These are phyloP conservation scores for Protomyces inundatus DNA, from an alignment of 1,139 yeast genomes.

Conservation along the genomic window DNA sequence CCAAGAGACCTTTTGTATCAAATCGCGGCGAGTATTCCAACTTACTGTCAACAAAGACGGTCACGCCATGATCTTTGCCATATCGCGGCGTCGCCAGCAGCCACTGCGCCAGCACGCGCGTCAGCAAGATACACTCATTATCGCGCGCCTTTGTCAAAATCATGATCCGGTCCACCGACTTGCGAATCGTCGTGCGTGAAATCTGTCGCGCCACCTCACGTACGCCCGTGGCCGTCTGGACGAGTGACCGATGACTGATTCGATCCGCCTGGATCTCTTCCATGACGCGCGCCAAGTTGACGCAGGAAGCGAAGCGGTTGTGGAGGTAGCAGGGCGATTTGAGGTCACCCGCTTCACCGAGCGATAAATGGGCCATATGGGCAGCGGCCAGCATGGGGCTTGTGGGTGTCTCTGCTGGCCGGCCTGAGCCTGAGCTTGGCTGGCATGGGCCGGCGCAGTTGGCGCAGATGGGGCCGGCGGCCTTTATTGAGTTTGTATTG, in stretches of 20 bases:
- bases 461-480: no score
- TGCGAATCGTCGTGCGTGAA: conserved; percentile 64
- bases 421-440: neutral
- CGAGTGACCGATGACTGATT: conserved; percentile 32
- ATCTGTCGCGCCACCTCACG: conserved; percentile 62
- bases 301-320: conserved; percentile 34
- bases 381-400: neutral
- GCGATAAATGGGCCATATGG: neutral
- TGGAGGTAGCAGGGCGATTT: conserved; percentile 33
- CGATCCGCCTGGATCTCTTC: conserved; percentile 33
- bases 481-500: no score
- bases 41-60: conserved; percentile 66
- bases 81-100: conserved; percentile 41
- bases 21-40: conserved; percentile 59
- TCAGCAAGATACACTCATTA: conserved; percentile 63
- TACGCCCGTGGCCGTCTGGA: conserved; percentile 83
- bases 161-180: conserved; percentile 65
- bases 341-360: conserved; percentile 11
- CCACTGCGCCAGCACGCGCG: conserved; percentile 78
- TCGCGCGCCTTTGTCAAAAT: conserved; percentile 84
- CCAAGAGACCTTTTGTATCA: conserved; percentile 9
- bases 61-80: conserved; percentile 40
- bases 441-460: no score
- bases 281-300: conserved; percentile 33
- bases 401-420: neutral